phyloP scores from a whole-genome alignment of 2,329 filamentous ascomycete genomes.

The Chaetomium globosum region DNA sequence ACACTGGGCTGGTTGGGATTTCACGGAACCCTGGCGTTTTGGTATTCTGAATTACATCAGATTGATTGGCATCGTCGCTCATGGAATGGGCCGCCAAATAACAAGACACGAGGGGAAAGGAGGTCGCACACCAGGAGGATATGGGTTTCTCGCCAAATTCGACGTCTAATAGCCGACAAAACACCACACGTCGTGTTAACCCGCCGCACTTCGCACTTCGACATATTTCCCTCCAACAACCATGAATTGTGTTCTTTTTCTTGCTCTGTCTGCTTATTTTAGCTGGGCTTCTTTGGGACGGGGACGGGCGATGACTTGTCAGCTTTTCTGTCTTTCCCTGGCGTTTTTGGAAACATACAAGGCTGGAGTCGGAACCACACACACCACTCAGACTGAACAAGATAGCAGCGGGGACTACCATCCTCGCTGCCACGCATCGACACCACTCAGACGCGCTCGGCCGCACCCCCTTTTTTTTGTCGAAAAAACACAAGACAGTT shows the following conservation, averaged over 20 bases:
- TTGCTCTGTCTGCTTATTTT: slow-evolving; percentile 35
- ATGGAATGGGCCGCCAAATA: slow-evolving; percentile 32
- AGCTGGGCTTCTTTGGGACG: slow-evolving; percentile 27
- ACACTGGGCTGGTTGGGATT: slow-evolving; percentile 32
- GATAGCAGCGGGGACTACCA: slow-evolving; percentile 17
- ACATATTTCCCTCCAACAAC: slow-evolving; percentile 30
- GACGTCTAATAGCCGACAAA: slow-evolving; percentile 31
- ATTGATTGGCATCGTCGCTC: slow-evolving; percentile 36
- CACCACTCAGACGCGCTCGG: slow-evolving; percentile 32
- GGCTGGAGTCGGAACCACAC: slow-evolving; percentile 28
- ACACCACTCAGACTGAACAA: slow-evolving; percentile 36
- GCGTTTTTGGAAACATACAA: slow-evolving; percentile 31
- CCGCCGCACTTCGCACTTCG: slow-evolving; percentile 24
- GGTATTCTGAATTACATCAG: slow-evolving; percentile 31
- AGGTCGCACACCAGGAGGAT: slow-evolving; percentile 27
- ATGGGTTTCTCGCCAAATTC: slow-evolving; percentile 27
- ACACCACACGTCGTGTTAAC: slow-evolving; percentile 31
- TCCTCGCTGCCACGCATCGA: slow-evolving; percentile 18
- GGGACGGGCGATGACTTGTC: slow-evolving; percentile 30
- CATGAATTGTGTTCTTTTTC: slow-evolving; percentile 33
- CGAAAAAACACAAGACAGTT: slow-evolving; percentile 22
- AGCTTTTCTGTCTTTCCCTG: slow-evolving; percentile 34
- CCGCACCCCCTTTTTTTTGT: slow-evolving; percentile 33
- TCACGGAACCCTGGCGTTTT: slow-evolving; percentile 34
- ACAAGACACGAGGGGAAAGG: slow-evolving; percentile 25